Evolutionary conservation across 108 stramenopile species (phyloP).

Genomic region (Schizochytrium sp.): DNA sequence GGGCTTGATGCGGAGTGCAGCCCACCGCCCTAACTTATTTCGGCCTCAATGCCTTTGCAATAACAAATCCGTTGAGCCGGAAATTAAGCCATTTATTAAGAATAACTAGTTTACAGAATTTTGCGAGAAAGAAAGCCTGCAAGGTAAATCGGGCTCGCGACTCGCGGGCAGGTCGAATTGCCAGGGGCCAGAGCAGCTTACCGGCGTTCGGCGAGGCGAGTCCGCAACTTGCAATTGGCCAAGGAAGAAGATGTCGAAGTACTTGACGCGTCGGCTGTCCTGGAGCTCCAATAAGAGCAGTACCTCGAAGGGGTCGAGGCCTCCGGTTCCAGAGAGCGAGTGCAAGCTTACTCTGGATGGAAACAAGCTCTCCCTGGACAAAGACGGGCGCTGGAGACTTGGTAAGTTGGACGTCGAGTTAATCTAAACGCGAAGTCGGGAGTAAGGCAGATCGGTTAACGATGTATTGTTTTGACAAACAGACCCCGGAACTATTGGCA

Average conservation of each 20-base stretch:
- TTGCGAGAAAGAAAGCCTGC: too few species aligned
- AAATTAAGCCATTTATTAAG: too few species aligned
- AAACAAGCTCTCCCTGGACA: conserved; percentile 14
- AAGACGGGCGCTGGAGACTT: conserved; percentile 18
- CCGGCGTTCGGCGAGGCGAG: background rate
- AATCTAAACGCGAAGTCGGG: too few species aligned
- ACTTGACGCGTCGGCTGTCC: conserved; percentile 40
- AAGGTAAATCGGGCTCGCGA: background rate
- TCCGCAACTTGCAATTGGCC: background rate
- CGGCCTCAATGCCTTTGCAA: too few species aligned
- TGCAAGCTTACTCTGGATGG: conserved; percentile 51
- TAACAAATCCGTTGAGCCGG: too few species aligned
- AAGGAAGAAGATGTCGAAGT: conserved; percentile 20
- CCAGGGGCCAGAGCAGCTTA: background rate
- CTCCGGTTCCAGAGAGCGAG: conserved; percentile 30
- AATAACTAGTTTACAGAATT: too few species aligned
- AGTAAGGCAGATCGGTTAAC: too few species aligned
- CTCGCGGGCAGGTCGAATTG: background rate
- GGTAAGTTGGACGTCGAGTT: background rate
- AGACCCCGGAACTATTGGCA: conserved; percentile 31
- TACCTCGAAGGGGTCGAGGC: conserved; percentile 27
- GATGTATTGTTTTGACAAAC: too few species aligned
- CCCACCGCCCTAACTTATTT: too few species aligned
- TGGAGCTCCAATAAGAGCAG: conserved; percentile 25
- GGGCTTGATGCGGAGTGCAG: too few species aligned